These are phyloP conservation scores for Leptographium lundbergii DNA, from an alignment of 2,329 filamentous ascomycete species.

Conservation along the genomic window DNA sequence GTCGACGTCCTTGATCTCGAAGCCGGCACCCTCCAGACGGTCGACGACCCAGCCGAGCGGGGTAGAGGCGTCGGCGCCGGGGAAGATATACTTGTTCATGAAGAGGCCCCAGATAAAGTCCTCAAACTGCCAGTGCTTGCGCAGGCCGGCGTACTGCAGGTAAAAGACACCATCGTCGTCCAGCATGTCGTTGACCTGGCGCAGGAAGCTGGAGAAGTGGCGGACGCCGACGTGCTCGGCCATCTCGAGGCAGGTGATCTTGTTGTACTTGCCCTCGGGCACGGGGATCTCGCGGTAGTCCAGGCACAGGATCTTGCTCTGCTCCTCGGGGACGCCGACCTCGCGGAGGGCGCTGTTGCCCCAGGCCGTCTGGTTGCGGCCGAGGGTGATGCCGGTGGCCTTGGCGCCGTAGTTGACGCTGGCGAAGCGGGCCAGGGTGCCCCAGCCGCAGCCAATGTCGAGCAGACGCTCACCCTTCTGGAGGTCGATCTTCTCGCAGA, in stretches of 20 bases:
- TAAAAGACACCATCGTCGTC: slow-evolving; percentile 95
- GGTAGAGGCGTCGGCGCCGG: slow-evolving; percentile 88
- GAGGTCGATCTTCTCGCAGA: slow-evolving; percentile 90
- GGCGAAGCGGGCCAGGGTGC: slow-evolving; percentile 86
- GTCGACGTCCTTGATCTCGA: slow-evolving; percentile 84
- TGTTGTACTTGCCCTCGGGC: slow-evolving; percentile 68
- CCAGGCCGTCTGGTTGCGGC: slow-evolving; percentile 93
- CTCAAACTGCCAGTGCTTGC: slow-evolving; percentile 95
- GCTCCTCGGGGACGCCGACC: slow-evolving; percentile 69
- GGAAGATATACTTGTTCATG: slow-evolving; percentile 99
- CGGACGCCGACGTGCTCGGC: slow-evolving; percentile 95
- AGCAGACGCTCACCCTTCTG: slow-evolving; percentile 72
- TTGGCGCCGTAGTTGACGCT: slow-evolving; percentile 80
- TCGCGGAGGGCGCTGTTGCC: slow-evolving; percentile 82
- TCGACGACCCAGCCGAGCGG: slow-evolving; percentile 81
- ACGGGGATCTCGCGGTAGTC: slow-evolving; percentile 92
- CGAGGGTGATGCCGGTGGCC: slow-evolving; percentile 81
- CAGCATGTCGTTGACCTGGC: slow-evolving; percentile 87
- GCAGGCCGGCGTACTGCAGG: slow-evolving; percentile 87
- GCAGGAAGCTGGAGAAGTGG: slow-evolving; percentile 68
- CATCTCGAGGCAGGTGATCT: slow-evolving; percentile 98
- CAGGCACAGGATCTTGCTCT: slow-evolving; percentile 88
- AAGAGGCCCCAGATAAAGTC: slow-evolving; percentile 96
- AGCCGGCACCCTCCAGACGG: slow-evolving; percentile 73
- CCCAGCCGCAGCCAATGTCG: slow-evolving; percentile 97